Evolutionary conservation across 2,329 filamentous ascomycete genomes (phyloP), one percentile per base, ranked within the genome.

Genomic region (Lomentospora prolificans): DNA sequence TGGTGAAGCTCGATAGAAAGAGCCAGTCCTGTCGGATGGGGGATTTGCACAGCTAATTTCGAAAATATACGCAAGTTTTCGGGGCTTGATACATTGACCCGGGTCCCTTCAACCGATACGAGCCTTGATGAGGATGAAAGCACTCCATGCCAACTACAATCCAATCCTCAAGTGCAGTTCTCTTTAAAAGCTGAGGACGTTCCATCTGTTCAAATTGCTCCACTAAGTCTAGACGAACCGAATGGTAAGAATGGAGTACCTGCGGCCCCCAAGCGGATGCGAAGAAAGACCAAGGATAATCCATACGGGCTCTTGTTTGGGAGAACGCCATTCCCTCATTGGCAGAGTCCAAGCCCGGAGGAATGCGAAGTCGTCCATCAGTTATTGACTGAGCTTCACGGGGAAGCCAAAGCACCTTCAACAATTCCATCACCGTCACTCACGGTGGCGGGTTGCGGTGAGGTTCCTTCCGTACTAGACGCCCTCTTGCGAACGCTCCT

Each of bases 311-410:
- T 83, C 27, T 81, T 73, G 2, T 78, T 78, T 25, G 79, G 80
- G 24, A 63, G 64, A 54, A 78, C 82, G 1, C 89, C 89, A 0
- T 95, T 86, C 60, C 86, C 87, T 0, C 74, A 85, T 57, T 86
- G 81, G 66, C 62, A 67, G 2, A 78, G 76, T 56, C 89, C 89
- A 0, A 90, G 85, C 0, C 63, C 75, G 0, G 79, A 83, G 53
- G 82, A 89, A 61, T 91, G 88, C 64, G 76, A 85, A 59, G 77
- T 86, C 62, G 86, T 92, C 3, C 80, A 83, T 56, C 70, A 74
- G 1, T 72, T 92, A 2, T 77, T 95, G 0, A 78, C 82, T 1
- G 73, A 75, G 10, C 66, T 82, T 0, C 88, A 95, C 63, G 87
- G 86, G 1, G 75, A 81, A 55, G 77, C 86, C 12, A 72, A 73